Percentiles rank a stretch among this genome's conserved stretches.
Conservation (phyloP, 192 early-diverging fungal species). For the Entrophospora sp. region DNA sequence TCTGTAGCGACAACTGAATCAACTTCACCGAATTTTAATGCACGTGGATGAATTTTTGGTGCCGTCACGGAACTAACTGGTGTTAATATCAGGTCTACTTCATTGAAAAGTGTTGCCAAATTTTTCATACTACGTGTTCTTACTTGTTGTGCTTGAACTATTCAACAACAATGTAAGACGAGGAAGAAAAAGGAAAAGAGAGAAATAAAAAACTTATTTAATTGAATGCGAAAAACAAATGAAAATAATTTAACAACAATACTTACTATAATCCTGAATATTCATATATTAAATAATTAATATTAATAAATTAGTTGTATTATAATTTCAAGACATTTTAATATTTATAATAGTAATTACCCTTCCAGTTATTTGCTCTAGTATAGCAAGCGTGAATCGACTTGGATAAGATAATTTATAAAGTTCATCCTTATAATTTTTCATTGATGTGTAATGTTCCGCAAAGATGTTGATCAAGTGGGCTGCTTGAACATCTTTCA, state of each 20-base stretch:
- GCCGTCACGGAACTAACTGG: conserved; percentile 51
- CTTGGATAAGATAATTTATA: conserved; percentile 4
- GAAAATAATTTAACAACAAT: background rate
- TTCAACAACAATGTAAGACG: no score
- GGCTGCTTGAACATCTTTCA: conserved; percentile 45
- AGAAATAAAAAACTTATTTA: conserved; percentile 9
- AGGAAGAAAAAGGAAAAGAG: conserved; percentile 1
- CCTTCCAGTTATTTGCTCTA: background rate
- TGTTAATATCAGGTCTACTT: conserved; percentile 55
- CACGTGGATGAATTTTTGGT: conserved; percentile 38
- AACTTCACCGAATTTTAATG: conserved; percentile 38
- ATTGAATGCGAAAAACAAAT: no score
- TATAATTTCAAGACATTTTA: background rate
- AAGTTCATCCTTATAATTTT: background rate
- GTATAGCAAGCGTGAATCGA: background rate
- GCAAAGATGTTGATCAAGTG: conserved; percentile 57
- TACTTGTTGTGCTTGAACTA: conserved; percentile 41
- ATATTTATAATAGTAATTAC: background rate
- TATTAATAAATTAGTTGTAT: conserved; percentile 34
- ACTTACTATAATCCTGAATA: conserved; percentile 26
- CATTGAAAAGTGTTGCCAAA: conserved; percentile 37
- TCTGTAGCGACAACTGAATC: conserved; percentile 42
- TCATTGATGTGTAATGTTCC: conserved; percentile 36
- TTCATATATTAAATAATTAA: conserved; percentile 27
- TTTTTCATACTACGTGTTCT: conserved; percentile 47